Evolutionary conservation across 495 filamentous ascomycete species (phyloP).

Genomic region (Geoglossum glabrum): DNA sequence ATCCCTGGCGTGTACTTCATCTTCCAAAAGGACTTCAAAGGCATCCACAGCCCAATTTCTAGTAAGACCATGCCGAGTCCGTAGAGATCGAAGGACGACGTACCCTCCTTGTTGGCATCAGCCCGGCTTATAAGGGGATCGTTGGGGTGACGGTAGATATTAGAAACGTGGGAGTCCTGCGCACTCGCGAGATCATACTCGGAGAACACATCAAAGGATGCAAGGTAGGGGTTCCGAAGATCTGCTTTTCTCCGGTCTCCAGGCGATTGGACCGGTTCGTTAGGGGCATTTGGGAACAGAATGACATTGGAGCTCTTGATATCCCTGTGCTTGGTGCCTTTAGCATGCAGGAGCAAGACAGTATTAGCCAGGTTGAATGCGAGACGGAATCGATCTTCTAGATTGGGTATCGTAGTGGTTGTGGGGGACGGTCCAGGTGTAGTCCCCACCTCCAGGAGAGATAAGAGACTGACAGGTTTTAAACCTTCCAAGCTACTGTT

Average conservation of each 20-base stretch:
- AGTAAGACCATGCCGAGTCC: slow-evolving; percentile 65
- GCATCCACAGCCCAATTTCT: slow-evolving; percentile 79
- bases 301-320: slow-evolving; percentile 64
- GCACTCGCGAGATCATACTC: slow-evolving; percentile 32
- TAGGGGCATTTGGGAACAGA: slow-evolving; percentile 39
- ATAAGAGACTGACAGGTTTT: slow-evolving; percentile 30
- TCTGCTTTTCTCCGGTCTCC: slow-evolving; percentile 20
- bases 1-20: slow-evolving; percentile 40
- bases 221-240: slow-evolving; percentile 54
- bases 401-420: slow-evolving; percentile 30
- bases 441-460: slow-evolving; percentile 35
- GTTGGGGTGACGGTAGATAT: slow-evolving; percentile 60
- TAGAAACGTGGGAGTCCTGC: slow-evolving; percentile 24
- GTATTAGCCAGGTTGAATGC: slow-evolving; percentile 62
- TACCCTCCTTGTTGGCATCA: neutral
- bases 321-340: slow-evolving; percentile 60
- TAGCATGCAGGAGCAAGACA: slow-evolving; percentile 53
- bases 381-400: slow-evolving; percentile 68
- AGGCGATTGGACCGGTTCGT: too few species aligned
- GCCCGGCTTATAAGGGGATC: slow-evolving; percentile 32
- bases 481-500: slow-evolving; percentile 17
- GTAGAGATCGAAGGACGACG: slow-evolving; percentile 47
- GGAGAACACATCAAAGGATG: slow-evolving; percentile 66
- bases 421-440: slow-evolving; percentile 26
- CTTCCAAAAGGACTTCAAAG: slow-evolving; percentile 47